These are phyloP conservation scores for Tricholoma matsutake DNA, from an alignment of 768 basidiomycete genomes.

Conservation along the genomic window DNA sequence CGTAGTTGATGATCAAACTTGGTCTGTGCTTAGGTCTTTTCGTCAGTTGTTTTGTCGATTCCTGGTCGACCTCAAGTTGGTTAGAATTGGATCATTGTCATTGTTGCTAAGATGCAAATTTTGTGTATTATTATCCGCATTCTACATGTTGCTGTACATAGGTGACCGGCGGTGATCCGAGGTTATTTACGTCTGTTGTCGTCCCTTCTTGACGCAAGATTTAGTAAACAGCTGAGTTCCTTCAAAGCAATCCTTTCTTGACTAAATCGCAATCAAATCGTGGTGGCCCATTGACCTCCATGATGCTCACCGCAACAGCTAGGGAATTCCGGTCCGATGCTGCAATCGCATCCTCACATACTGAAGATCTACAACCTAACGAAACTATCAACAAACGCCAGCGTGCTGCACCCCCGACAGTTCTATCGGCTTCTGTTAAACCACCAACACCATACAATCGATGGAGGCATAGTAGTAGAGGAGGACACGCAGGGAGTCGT, in stretches of 20 bases:
- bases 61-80: constrained; percentile 13
- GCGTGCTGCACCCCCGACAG: constrained; percentile 9
- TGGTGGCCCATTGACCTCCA: background rate
- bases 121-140: background rate
- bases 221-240: background rate
- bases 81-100: background rate
- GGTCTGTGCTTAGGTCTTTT: constrained; percentile 13
- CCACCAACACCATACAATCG: background rate
- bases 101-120: background rate
- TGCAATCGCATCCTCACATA: background rate
- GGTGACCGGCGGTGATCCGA: too few relatives aligned
- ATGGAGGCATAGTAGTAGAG: background rate
- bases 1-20: background rate
- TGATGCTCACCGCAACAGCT: background rate
- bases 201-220: too few relatives aligned
- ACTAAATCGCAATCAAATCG: background rate
- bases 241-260: too few relatives aligned
- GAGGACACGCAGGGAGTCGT: background rate
- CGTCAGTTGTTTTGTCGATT: constrained; percentile 21
- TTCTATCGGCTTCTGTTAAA: constrained; percentile 3
- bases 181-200: background rate
- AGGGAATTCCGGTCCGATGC: background rate
- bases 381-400: constrained; percentile 16
- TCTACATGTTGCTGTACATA: too few relatives aligned
- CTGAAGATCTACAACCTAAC: constrained; percentile 20